These are phyloP conservation scores for Clonostachys rhizophaga DNA, from an alignment of 2,329 filamentous ascomycete genomes.

Conservation along the genomic window DNA sequence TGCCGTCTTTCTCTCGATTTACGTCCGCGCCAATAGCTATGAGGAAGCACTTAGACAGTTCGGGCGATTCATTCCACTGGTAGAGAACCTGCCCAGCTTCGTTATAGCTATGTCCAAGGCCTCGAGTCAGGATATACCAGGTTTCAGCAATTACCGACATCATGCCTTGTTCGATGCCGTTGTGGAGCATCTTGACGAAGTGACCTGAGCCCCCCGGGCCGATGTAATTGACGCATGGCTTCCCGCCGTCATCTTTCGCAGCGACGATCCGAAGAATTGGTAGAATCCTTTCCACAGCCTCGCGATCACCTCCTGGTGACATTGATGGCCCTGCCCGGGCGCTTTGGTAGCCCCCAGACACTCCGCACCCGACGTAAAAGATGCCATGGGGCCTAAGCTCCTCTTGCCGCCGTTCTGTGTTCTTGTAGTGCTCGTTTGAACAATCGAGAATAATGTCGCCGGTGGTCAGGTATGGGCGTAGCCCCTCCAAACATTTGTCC, in stretches of 20 bases:
- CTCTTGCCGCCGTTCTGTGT: constrained; percentile 58
- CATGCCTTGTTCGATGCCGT: constrained; percentile 71
- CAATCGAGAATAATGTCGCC: constrained; percentile 67
- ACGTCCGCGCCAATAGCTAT: no score
- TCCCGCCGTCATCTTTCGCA: constrained; percentile 52
- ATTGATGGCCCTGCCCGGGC: constrained; percentile 63
- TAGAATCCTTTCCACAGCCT: constrained; percentile 52
- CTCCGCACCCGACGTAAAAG: constrained; percentile 63
- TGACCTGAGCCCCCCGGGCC: constrained; percentile 62
- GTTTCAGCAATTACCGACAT: constrained; percentile 59
- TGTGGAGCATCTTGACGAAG: constrained; percentile 74
- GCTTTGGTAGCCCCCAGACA: constrained; percentile 66
- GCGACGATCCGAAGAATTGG: constrained; percentile 57
- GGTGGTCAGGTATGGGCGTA: constrained; percentile 41
- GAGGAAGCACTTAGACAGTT: no score
- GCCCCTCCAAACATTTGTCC: constrained; percentile 3
- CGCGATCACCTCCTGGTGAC: constrained; percentile 57
- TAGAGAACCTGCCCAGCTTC: constrained; percentile 36
- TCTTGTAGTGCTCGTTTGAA: constrained; percentile 62
- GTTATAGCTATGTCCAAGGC: constrained; percentile 53
- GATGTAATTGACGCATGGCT: constrained; percentile 54
- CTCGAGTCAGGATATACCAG: constrained; percentile 57
- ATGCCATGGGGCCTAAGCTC: constrained; percentile 52
- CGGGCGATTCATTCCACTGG: no score
- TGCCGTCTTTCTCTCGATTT: no score